Base-by-base conservation (phyloP, 441 rosid species). In the Sinapis alba region DNA sequence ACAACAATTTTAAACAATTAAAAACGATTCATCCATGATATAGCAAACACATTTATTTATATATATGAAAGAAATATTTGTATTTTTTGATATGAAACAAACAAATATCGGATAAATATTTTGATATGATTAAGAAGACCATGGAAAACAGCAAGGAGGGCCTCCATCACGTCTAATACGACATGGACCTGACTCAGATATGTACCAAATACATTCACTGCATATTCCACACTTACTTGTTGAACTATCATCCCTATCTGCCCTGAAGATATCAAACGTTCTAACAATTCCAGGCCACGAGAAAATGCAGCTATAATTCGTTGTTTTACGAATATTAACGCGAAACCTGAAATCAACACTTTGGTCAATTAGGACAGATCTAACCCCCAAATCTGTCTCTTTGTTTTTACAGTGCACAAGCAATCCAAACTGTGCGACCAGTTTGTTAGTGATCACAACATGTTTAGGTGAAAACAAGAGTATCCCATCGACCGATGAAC, bases 401-500 rank as follows among this genome's bases (percentile, higher is more conserved):
- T 63, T 34, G 32, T 50, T 62, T 10, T 19, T 62, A 15, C 76
- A 72, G 11, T 62, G 62, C 20, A 32, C 15, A 6, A 62, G 2
- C 36, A 62, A 20, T 50, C 34, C 43, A 36, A 36, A 36, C 51
- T 8, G 45, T 61, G 34, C 0, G 23, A 19, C 18, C 15, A 71
- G 21, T 1, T 38, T 71, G 68, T 71, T 61, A 19, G 12, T 2
- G 50, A 71, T 71, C 26, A 71, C 50, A 21, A 62, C 75, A 62
- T 62, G 75, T 71, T 62, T 71, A 62, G 36, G 68, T 50, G 45
- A 18, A 23, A 71, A 71, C 8, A 24, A 61, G 0, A 47, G 30
- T 11, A 9, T 2, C 4, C 24, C 74, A 45, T 60, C 23, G 16
- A 21, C 19, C 5, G 21, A 10, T 13, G 61, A 71, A 30, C 7